Percentiles rank a stretch among this genome's conserved stretches.
Conservation (phyloP, 257 asterid species). For the Thymus mandschuricus region DNA sequence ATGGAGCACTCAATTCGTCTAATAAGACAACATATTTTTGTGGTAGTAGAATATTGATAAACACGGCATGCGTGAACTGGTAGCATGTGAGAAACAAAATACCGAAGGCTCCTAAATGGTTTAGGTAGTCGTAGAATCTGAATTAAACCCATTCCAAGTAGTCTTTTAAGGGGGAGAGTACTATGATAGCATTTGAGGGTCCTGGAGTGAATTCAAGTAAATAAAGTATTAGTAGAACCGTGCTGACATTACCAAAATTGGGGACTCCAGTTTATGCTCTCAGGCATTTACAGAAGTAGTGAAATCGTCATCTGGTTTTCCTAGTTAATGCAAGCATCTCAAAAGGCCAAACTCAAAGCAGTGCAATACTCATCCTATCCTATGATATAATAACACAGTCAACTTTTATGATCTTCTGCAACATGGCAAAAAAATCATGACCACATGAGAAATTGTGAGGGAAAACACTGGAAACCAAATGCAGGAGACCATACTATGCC, state of each 20-base stretch:
- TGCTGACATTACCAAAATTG: constrained; percentile 1
- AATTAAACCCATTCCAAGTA: not conserved
- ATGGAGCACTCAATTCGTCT: constrained; percentile 6
- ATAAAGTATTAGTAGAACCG: not conserved
- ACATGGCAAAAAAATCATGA: not conserved
- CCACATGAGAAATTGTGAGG: not conserved
- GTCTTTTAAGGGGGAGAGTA: not conserved
- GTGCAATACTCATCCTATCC: not conserved
- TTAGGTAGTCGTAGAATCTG: not conserved
- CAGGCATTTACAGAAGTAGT: not conserved
- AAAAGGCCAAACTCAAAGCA: constrained; percentile 1
- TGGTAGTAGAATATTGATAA: constrained; percentile 19
- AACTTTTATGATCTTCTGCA: not conserved
- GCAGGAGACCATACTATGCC: constrained; percentile 3
- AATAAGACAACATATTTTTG: constrained; percentile 7
- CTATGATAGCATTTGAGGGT: constrained; percentile 4
- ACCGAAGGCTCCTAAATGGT: not conserved
- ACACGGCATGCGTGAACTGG: constrained; percentile 6
- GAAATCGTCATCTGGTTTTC: not conserved
- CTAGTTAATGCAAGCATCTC: constrained; percentile 4
- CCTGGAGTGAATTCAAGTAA: not conserved
- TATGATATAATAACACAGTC: not conserved
- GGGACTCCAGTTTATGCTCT: not conserved
- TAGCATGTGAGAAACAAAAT: constrained; percentile 10
- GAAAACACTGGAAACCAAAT: constrained; percentile 8